Percentiles rank a stretch among this genome's conserved stretches.
Conservation (phyloP, 164 flowering plant genomes). For the Berberis thunbergii region DNA sequence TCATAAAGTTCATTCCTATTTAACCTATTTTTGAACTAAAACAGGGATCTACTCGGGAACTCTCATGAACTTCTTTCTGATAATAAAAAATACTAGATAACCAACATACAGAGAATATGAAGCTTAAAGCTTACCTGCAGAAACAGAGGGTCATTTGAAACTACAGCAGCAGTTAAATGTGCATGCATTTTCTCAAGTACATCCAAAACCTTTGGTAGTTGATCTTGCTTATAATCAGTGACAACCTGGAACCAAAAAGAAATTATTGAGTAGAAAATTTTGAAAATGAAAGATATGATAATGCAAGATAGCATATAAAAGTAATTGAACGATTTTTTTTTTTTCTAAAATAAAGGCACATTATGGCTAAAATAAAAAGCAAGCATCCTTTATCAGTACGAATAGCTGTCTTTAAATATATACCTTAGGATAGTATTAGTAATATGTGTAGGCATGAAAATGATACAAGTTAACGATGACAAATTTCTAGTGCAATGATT, state of each 20-base stretch:
- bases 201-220: slow-evolving; percentile 69
- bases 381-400: too few species aligned
- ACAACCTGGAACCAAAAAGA: slow-evolving; percentile 43
- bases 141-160: slow-evolving; percentile 80
- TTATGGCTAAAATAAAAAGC: too few species aligned
- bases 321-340: too few species aligned
- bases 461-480: neutral
- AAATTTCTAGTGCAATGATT: neutral
- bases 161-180: slow-evolving; percentile 95
- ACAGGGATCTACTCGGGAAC: too few species aligned
- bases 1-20: too few species aligned
- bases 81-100: neutral
- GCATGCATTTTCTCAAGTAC: slow-evolving; percentile 95
- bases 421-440: too few species aligned
- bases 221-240: slow-evolving; percentile 66
- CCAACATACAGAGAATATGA: neutral
- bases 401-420: too few species aligned
- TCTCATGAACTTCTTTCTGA: too few species aligned
- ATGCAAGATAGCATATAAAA: too few species aligned
- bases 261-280: neutral
- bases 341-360: too few species aligned
- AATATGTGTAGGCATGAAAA: too few species aligned
- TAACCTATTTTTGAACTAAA: too few species aligned
- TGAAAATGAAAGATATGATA: neutral
- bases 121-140: slow-evolving; percentile 57